These are phyloP conservation scores for Leccinum pellstonianum DNA, from an alignment of 768 basidiomycete genomes.

Conservation along the genomic window DNA sequence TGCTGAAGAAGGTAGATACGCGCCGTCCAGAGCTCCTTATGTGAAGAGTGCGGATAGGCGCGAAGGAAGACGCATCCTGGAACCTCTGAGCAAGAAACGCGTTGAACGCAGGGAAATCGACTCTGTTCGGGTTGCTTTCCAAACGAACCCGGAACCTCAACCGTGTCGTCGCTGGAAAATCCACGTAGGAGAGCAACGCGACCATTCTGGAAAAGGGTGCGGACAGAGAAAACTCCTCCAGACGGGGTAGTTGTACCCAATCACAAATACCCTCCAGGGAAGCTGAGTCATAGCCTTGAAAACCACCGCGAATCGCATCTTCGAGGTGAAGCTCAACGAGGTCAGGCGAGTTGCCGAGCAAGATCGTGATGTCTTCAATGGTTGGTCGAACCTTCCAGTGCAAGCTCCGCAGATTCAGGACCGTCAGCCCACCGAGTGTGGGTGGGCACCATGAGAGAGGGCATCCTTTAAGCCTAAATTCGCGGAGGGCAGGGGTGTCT, in stretches of 20 bases:
- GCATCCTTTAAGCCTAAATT: background rate
- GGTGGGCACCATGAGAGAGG: background rate
- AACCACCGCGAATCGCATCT: background rate
- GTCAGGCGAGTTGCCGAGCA: constrained; percentile 2
- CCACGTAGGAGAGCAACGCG: background rate
- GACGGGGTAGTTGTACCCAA: background rate
- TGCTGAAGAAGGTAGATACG: background rate
- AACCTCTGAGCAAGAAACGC: background rate
- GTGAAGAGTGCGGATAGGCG: background rate
- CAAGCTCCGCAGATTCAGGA: background rate
- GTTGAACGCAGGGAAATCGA: background rate
- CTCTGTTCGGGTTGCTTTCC: background rate
- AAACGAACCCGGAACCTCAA: background rate
- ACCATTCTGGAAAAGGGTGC: background rate
- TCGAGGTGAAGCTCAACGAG: background rate
- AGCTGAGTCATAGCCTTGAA: background rate
- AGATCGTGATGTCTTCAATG: background rate
- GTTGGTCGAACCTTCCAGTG: background rate
- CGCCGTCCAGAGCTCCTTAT: no score
- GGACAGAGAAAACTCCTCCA: background rate
- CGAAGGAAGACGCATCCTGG: background rate
- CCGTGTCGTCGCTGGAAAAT: background rate
- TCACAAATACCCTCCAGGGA: background rate
- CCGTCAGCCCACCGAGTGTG: constrained; percentile 1
- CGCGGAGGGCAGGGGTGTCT: background rate